phyloP scores from a whole-genome alignment of 202 grass and related monocot genomes.

The Carex sylvatica region DNA sequence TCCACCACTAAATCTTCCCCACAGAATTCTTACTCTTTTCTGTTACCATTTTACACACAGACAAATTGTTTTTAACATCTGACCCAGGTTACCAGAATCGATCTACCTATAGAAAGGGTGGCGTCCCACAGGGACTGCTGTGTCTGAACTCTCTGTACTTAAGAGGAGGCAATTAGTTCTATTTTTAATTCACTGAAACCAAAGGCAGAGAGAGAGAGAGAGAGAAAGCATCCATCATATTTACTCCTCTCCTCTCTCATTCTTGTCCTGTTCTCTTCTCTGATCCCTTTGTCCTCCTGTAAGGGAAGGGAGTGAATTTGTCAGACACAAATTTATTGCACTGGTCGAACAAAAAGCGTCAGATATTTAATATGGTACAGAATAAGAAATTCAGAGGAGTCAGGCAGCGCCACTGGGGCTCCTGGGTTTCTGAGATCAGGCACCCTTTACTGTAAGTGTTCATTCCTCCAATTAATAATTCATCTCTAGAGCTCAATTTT shows the following conservation, averaged over 20 bases:
- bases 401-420: slow-evolving; percentile 99
- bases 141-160: slow-evolving; percentile 14
- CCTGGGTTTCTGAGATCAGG: slow-evolving; percentile 99
- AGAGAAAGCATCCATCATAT: neutral
- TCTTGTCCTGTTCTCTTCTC: slow-evolving; percentile 26
- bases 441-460: slow-evolving; percentile 92
- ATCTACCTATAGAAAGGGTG: slow-evolving; percentile 13
- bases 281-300: slow-evolving; percentile 35
- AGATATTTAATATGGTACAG: slow-evolving; percentile 62
- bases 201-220: neutral
- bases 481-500: neutral
- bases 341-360: neutral
- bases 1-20: neutral
- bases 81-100: slow-evolving; percentile 19
- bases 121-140: slow-evolving; percentile 5
- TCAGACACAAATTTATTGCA: slow-evolving; percentile 20
- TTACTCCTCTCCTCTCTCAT: slow-evolving; percentile 34
- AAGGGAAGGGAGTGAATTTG: neutral
- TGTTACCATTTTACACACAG: neutral
- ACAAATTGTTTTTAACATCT: neutral
- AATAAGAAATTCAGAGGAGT: slow-evolving; percentile 98
- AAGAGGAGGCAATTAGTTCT: slow-evolving; percentile 21
- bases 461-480: slow-evolving; percentile 2
- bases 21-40: neutral
- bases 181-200: slow-evolving; percentile 13